Percentiles rank a stretch among this genome's conserved stretches.
These are phyloP conservation scores for Passiflora organensis DNA, from an alignment of 345 rosid genomes.

Conservation along the genomic window DNA sequence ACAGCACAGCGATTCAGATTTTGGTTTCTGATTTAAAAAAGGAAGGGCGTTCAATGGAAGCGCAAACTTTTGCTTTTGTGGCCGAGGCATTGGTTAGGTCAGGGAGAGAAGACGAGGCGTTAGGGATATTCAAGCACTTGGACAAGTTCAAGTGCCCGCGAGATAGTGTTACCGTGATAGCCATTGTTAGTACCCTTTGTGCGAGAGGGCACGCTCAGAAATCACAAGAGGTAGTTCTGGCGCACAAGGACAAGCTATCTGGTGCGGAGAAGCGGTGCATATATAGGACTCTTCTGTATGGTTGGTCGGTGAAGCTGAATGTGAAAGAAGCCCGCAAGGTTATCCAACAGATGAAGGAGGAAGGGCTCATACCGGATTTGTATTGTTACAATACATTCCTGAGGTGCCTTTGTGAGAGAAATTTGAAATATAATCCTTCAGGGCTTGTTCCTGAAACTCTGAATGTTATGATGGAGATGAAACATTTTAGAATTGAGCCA, in stretches of 20 bases:
- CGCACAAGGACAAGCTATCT: slow-evolving; percentile 50
- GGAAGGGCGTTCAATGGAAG: slow-evolving; percentile 52
- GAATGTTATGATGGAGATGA: slow-evolving; percentile 88
- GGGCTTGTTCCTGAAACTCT: slow-evolving; percentile 80
- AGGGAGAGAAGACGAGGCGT: slow-evolving; percentile 76
- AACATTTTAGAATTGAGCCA: slow-evolving; percentile 48
- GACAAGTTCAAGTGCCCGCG: slow-evolving; percentile 65
- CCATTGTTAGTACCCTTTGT: slow-evolving; percentile 68
- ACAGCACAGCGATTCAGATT: slow-evolving; percentile 55
- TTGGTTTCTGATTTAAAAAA: slow-evolving; percentile 62
- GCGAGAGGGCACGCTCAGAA: slow-evolving; percentile 72
- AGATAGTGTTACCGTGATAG: slow-evolving; percentile 48
- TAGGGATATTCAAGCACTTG: slow-evolving; percentile 81
- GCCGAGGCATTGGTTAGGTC: slow-evolving; percentile 64
- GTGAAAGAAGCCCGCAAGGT: slow-evolving; percentile 67
- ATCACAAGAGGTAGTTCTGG: slow-evolving; percentile 70
- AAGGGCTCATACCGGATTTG: slow-evolving; percentile 49
- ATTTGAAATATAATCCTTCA: slow-evolving; percentile 60
- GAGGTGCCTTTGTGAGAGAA: slow-evolving; percentile 63
- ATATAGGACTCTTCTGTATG: slow-evolving; percentile 59
- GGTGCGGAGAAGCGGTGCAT: slow-evolving; percentile 43
- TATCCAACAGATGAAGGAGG: slow-evolving; percentile 69
- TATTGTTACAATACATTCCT: slow-evolving; percentile 70
- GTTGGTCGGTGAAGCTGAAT: slow-evolving; percentile 62
- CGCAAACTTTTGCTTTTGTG: slow-evolving; percentile 50